Evolutionary conservation across 768 basidiomycete species (phyloP), one percentile per base, ranked within the genome.

Genomic region (Leucocoprinus sp.): DNA sequence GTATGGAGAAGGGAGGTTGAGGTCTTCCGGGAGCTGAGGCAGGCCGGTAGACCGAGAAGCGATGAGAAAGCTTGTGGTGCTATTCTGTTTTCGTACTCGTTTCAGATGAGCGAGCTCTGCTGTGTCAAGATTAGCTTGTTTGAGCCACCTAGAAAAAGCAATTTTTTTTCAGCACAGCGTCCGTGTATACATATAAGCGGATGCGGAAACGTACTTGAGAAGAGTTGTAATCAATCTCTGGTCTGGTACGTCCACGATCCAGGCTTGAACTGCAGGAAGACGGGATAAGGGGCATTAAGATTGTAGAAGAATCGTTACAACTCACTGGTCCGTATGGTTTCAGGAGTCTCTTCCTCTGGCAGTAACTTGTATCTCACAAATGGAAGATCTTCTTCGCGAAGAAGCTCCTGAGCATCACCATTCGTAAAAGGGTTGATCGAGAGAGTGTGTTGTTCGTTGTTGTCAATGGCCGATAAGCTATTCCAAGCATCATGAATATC

Each of bases 221-320:
- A 87, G 70, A 1, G 67, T 57, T 7, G 76, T 72, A 17, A 78
- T 83, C 42, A 75, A 63, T 35, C 69, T 71, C 18, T 70, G 71
- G 52, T 86, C 75, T 3, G 75, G 75, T 14, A 90, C 69, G 55
- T 89, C 83, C 14, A 86, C 80, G 15, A 78, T 82, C 88, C 88
- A 91, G 43, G 80, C 84, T 37, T 74, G 66, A 28, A 78, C 87
- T 89, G 44, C 28, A 8, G 46, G 41, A 28, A 37, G 34, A 35
- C 39, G 29, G 37, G 27, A 37, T 36, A 11, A 17, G 36, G 21
- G 8, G 29, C 18, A 9, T 40, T 14, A 17, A 19, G 22, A 14
- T 15, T 19, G 6, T 31, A 15, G 26, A 46, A 45, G 35, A 18
- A n/a, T 31, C 33, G n/a, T n/a, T n/a, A n/a, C n/a, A n/a, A 58